Conservation (phyloP, 352 stramenopile genomes). For the Globisporangium barbulae region DNA sequence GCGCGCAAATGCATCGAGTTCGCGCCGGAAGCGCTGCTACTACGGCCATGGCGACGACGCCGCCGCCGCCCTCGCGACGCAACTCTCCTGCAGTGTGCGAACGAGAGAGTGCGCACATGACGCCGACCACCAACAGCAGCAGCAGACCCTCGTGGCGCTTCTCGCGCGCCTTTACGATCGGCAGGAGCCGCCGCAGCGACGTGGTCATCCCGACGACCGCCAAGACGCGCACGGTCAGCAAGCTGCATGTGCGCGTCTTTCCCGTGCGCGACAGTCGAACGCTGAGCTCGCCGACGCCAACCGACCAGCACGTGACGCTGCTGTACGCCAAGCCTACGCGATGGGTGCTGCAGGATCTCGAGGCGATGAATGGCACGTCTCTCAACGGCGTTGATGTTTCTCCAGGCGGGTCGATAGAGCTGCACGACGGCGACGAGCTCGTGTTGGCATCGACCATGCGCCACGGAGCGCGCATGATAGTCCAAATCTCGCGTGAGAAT, state of each 20-base stretch:
- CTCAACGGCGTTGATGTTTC: constrained; percentile 68
- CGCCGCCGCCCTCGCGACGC: not conserved
- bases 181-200: constrained; percentile 65
- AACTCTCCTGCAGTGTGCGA: not conserved
- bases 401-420: constrained; percentile 46
- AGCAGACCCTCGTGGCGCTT: constrained; percentile 39
- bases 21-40: constrained; percentile 1
- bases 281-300: not conserved
- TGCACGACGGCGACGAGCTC: constrained; percentile 68
- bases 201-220: constrained; percentile 66
- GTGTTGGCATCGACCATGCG: constrained; percentile 65
- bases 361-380: constrained; percentile 77
- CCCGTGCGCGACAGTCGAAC: constrained; percentile 24
- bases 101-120: not conserved
- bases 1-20: not conserved
- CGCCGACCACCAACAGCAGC: not conserved
- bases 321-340: constrained; percentile 23
- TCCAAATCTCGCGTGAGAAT: constrained; percentile 44
- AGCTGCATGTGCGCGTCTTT: constrained; percentile 62
- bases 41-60: not conserved
- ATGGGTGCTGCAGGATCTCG: constrained; percentile 79
- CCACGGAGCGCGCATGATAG: constrained; percentile 47
- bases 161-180: constrained; percentile 56
- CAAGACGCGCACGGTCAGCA: constrained; percentile 76
- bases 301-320: not conserved